Percentiles rank a stretch among this genome's conserved stretches.
These are phyloP conservation scores for Orbilia oligospora DNA, from an alignment of 2,329 filamentous ascomycete species.

Conservation along the genomic window DNA sequence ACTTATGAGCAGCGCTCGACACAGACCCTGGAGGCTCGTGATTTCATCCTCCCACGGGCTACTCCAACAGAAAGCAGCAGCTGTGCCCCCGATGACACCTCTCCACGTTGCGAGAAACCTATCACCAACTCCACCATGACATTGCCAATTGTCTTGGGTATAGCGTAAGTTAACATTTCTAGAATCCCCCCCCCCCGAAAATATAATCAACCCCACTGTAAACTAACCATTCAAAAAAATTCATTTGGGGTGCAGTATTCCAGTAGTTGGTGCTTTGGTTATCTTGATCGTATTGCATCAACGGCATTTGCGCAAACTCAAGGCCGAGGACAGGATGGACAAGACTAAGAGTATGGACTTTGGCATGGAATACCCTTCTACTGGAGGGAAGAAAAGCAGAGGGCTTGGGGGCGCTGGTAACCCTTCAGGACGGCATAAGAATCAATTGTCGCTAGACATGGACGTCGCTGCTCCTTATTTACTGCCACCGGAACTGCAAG, in stretches of 20 bases:
- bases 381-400: slow-evolving; percentile 70
- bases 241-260: slow-evolving; percentile 74
- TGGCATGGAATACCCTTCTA: slow-evolving; percentile 75
- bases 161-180: slow-evolving; percentile 75
- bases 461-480: slow-evolving; percentile 88
- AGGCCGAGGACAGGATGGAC: slow-evolving; percentile 84
- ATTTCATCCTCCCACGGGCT: slow-evolving; percentile 39
- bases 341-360: slow-evolving; percentile 94
- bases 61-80: slow-evolving; percentile 62
- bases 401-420: slow-evolving; percentile 15
- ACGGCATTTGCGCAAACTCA: slow-evolving; percentile 79
- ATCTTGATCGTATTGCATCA: slow-evolving; percentile 84
- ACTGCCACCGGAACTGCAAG: slow-evolving; percentile 84
- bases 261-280: slow-evolving; percentile 76
- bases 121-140: slow-evolving; percentile 72
- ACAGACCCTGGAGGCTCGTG: slow-evolving; percentile 32
- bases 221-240: slow-evolving; percentile 25
- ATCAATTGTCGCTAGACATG: slow-evolving; percentile 77
- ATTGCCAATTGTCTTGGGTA: slow-evolving; percentile 77
- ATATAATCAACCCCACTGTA: slow-evolving; percentile 52
- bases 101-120: slow-evolving; percentile 73
- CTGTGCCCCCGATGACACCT: slow-evolving; percentile 67
- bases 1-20: slow-evolving; percentile 28
- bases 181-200: slow-evolving; percentile 61
- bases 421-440: slow-evolving; percentile 65